phyloP scores from a whole-genome alignment of 2,329 filamentous ascomycete species.

The Pseudogymnoascus sp. region DNA sequence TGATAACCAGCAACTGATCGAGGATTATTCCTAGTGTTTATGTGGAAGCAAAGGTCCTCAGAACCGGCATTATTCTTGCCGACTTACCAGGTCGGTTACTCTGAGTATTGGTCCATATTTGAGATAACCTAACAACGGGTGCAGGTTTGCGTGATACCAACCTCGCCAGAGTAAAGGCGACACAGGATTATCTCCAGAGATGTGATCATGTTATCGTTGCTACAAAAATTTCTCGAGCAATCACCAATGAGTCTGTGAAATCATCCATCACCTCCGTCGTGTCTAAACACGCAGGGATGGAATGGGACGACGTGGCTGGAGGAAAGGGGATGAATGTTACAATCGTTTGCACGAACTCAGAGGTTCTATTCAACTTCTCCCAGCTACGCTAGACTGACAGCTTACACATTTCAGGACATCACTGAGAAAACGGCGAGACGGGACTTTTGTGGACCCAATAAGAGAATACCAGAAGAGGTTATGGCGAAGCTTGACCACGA shows the following conservation, averaged over 20 bases:
- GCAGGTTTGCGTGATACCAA: conserved; percentile 30
- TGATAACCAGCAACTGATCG: conserved; percentile 13
- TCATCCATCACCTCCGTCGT: conserved; percentile 27
- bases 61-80: conserved; percentile 30
- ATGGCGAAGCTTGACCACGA: conserved; percentile 26
- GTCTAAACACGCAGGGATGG: conserved; percentile 26
- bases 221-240: conserved; percentile 30
- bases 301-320: conserved; percentile 25
- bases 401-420: conserved; percentile 25
- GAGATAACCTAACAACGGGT: background rate
- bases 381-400: background rate
- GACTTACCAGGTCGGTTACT: conserved; percentile 29
- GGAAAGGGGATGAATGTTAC: conserved; percentile 25
- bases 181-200: conserved; percentile 30
- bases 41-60: conserved; percentile 27
- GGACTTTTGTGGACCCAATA: conserved; percentile 25
- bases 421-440: conserved; percentile 22
- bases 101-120: background rate
- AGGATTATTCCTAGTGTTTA: conserved; percentile 25
- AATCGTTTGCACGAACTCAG: conserved; percentile 30
- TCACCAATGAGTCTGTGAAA: conserved; percentile 30
- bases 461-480: conserved; percentile 16
- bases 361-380: conserved; percentile 19
- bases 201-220: conserved; percentile 33
- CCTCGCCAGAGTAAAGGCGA: conserved; percentile 28